These are phyloP conservation scores for Moringa oleifera DNA, from an alignment of 345 rosid genomes.

Conservation along the genomic window DNA sequence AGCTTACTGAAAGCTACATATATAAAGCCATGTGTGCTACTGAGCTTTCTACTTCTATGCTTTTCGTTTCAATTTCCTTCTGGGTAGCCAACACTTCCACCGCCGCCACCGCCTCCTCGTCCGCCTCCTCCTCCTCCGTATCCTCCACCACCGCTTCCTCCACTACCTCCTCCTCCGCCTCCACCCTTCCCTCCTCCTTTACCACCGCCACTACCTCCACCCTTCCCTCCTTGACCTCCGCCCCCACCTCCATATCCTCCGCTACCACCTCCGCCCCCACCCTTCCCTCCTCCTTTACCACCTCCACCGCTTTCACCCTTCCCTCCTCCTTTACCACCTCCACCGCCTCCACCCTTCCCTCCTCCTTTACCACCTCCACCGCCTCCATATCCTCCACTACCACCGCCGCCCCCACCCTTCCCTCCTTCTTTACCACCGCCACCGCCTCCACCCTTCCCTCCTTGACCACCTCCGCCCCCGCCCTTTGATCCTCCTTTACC, in stretches of 20 bases:
- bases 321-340: not conserved
- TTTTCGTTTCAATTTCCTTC: too few species aligned
- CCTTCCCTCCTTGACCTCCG: not conserved
- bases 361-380: not conserved
- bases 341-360: not conserved
- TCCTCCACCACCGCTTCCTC: too few species aligned
- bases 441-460: not conserved
- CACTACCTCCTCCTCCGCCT: not conserved
- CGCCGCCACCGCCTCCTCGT: not conserved
- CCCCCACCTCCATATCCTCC: not conserved
- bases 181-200: not conserved
- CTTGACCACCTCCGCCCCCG: not conserved
- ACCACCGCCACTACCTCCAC: not conserved
- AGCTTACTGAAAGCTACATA: too few species aligned
- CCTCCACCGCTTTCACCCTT: not conserved
- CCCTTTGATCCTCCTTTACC: not conserved
- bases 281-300: not conserved
- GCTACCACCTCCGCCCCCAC: not conserved
- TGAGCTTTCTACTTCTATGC: too few species aligned
- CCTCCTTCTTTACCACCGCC: not conserved
- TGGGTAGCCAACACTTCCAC: not conserved
- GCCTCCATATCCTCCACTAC: not conserved
- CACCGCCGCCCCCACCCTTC: not conserved
- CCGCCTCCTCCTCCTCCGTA: not conserved
- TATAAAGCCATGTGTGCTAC: too few species aligned